These are phyloP conservation scores for Eutrema yunnanense DNA, from an alignment of 345 rosid species.

Conservation along the genomic window DNA sequence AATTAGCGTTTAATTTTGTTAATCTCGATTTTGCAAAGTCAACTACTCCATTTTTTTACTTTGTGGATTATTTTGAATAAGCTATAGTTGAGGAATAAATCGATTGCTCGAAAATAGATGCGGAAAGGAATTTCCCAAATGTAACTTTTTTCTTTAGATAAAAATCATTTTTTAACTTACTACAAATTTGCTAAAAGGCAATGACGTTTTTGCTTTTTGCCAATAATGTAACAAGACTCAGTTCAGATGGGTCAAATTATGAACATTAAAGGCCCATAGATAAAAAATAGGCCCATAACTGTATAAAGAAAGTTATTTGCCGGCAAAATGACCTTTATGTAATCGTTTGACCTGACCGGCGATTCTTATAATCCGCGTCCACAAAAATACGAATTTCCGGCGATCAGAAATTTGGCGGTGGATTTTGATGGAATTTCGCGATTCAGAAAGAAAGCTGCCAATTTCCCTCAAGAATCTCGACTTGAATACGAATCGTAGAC, in stretches of 20 bases:
- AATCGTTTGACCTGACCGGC: background rate
- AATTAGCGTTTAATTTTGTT: no score
- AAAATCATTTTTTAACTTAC: no score
- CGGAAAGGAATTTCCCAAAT: no score
- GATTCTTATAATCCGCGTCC: background rate
- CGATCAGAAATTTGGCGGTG: background rate
- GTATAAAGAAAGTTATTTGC: background rate
- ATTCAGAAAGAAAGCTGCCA: conserved; percentile 24
- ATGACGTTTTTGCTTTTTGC: background rate
- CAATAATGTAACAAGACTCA: no score
- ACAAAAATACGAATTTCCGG: background rate
- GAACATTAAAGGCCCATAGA: background rate
- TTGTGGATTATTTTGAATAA: no score
- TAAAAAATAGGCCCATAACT: no score
- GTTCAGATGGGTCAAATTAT: background rate
- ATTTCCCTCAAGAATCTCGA: conserved; percentile 39
- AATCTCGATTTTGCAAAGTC: no score
- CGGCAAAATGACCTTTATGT: background rate
- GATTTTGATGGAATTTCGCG: conserved; percentile 35
- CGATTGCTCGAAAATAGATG: no score
- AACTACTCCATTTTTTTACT: no score
- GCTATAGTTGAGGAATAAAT: no score
- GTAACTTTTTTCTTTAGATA: no score
- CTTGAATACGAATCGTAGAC: conserved; percentile 28
- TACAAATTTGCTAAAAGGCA: background rate